Evolutionary conservation across 139 green algal genomes (phyloP), one percentile per base, ranked within the genome.

Genomic region (Asterochloris erici): DNA sequence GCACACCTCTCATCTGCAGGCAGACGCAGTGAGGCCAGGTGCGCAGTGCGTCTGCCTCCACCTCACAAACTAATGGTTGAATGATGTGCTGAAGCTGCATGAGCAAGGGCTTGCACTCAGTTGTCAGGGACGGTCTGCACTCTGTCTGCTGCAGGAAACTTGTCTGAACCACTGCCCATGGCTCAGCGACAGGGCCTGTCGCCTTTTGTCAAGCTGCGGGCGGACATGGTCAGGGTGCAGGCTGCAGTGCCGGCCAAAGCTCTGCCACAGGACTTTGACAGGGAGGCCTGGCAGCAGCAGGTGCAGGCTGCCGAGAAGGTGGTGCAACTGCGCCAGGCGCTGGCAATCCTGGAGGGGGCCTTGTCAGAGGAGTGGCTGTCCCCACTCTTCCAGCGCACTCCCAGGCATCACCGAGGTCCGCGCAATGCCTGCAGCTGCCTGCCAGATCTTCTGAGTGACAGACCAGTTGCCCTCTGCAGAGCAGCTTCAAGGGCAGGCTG

Each of bases 341-440:
- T 96, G 26, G 93, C 86, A 9, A 29, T 89, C 74, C 84, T 96
- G 68, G 89, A 96, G 74, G 68, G 19, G 10, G 84, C 78, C 15
- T 63, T 96, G 47, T 54, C 54, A 47, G 79, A 73, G 11, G 78
- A 82, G n/a, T 86, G 79, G 6, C 21, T 88, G 26, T 77, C 85
- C 28, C 82, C 77, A 12, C 78, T 76, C 64, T 91, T 89, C 78
- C 81, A 83, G 27, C 74, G 82, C 10, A 61, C 82, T 9, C 91
- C 91, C 16, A 64, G 38, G 38, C 38, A 54, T 54, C 38, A 54
- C 38, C 38, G 6, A 54, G 38, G 38, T 54, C 38, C 6, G 38
- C 38, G 38, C 38, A 54, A 54, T 54, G 38, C 38, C 38, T 54
- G 38, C 38, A 54, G 38, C 38, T 54, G 38, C 38, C 38, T 54